Evolutionary conservation across 129 eudicot genomes (phyloP).

Genomic region (Helichrysum umbraculigerum): DNA sequence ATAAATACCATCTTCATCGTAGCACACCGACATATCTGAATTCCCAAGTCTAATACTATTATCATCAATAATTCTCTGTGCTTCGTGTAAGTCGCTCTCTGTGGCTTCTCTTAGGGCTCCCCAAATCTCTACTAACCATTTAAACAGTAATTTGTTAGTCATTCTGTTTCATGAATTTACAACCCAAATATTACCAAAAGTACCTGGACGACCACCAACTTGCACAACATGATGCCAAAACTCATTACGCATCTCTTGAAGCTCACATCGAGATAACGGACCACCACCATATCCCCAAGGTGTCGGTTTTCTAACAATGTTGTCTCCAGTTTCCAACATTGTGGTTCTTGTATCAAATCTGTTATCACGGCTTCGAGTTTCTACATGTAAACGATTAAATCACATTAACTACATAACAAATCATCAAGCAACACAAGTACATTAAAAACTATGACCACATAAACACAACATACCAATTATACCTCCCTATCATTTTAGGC

Average conservation of each 20-base stretch:
- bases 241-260: slow-evolving; percentile 19
- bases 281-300: slow-evolving; percentile 22
- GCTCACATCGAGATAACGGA: slow-evolving; percentile 16
- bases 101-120: slow-evolving; percentile 18
- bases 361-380: too few species aligned
- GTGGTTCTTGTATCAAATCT: neutral
- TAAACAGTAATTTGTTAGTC: neutral
- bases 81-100: slow-evolving; percentile 9
- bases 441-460: too few species aligned
- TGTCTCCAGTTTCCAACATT: neutral
- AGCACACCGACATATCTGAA: slow-evolving; percentile 21
- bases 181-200: neutral
- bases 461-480: too few species aligned
- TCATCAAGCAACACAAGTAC: too few species aligned
- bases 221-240: slow-evolving; percentile 14
- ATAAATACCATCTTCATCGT: slow-evolving; percentile 17
- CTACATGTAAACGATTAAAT: too few species aligned
- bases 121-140: slow-evolving; percentile 26
- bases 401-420: too few species aligned
- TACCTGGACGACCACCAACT: slow-evolving; percentile 19
- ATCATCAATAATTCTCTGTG: slow-evolving; percentile 23
- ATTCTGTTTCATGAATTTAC: too few species aligned
- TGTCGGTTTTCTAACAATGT: slow-evolving; percentile 17
- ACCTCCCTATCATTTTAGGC: too few species aligned
- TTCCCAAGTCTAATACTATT: slow-evolving; percentile 2